A percentile compares a stretch with the other conserved stretches of the same genome.
phyloP scores from a whole-genome alignment of 768 basidiomycete species.

The Podaxis rugospora region DNA sequence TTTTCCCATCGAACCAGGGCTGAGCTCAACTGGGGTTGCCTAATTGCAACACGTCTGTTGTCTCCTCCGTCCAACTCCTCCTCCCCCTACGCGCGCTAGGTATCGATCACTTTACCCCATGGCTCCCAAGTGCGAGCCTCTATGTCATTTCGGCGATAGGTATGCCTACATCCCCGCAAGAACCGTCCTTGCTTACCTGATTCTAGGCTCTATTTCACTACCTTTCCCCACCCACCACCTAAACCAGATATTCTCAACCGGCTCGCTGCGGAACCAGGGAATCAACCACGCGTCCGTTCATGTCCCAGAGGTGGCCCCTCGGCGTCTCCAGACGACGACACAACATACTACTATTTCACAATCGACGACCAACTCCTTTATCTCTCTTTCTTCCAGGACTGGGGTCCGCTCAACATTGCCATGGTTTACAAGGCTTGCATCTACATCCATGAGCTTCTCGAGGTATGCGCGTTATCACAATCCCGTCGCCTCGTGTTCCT shows the following conservation, averaged over 20 bases:
- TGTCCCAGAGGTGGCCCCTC: conserved; percentile 56
- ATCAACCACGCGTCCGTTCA: conserved; percentile 59
- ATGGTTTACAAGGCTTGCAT: conserved; percentile 94
- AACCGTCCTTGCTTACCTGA: conserved; percentile 10
- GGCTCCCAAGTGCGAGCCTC: conserved; percentile 63
- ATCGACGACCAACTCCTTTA: conserved; percentile 91
- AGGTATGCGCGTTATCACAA: conserved; percentile 42
- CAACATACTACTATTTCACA: conserved; percentile 78
- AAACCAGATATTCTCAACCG: conserved; percentile 61
- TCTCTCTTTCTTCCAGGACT: conserved; percentile 92
- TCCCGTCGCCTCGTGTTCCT: conserved; percentile 29
- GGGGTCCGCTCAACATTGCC: conserved; percentile 89
- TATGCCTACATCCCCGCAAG: conserved; percentile 23
- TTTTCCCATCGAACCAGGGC: conserved; percentile 2
- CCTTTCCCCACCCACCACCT: conserved; percentile 78
- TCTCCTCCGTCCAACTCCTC: neutral
- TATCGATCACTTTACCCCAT: conserved; percentile 20
- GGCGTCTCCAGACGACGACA: conserved; percentile 64
- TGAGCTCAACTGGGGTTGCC: conserved; percentile 1
- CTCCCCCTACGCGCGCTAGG: conserved; percentile 3
- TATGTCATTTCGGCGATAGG: conserved; percentile 81
- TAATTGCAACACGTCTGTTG: conserved; percentile 3
- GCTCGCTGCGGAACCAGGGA: conserved; percentile 43
- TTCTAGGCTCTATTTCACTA: conserved; percentile 80
- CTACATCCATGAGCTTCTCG: conserved; percentile 83